Conservation (phyloP, 768 basidiomycete species). For the Arthromyces matolae region DNA sequence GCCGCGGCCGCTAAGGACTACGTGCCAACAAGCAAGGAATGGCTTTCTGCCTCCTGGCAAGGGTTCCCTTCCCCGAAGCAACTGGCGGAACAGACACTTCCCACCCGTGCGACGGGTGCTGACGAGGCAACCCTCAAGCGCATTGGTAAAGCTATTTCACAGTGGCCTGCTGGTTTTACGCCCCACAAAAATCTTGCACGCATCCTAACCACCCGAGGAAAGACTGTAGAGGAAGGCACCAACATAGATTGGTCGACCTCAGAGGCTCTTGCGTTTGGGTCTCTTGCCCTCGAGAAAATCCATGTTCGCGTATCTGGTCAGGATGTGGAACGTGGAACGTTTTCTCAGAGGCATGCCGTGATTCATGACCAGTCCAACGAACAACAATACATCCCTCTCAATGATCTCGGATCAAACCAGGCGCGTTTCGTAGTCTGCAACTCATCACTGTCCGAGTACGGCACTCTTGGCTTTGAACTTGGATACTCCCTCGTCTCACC, state of each 20-base stretch:
- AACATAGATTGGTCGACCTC: conserved; percentile 99
- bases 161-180: conserved; percentile 79
- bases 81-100: conserved; percentile 87
- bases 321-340: conserved; percentile 98
- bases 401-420: conserved; percentile 83
- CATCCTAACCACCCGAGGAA: conserved; percentile 83
- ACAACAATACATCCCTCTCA: conserved; percentile 83
- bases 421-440: conserved; percentile 95
- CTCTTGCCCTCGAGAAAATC: conserved; percentile 87
- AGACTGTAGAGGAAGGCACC: conserved; percentile 84
- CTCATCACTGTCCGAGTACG: conserved; percentile 94
- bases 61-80: conserved; percentile 98
- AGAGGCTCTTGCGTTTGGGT: conserved; percentile 94
- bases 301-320: conserved; percentile 96
- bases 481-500: conserved; percentile 98
- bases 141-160: conserved; percentile 84
- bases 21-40: conserved; percentile 90
- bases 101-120: conserved; percentile 84
- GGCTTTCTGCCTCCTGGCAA: conserved; percentile 97
- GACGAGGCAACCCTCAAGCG: conserved; percentile 72
- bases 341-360: conserved; percentile 97
- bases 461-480: conserved; percentile 93
- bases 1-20: conserved; percentile 94
- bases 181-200: conserved; percentile 93
- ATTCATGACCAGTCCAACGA: conserved; percentile 95